Conservation (phyloP, 2,329 filamentous ascomycete genomes). For the Aspergillus amoenus region DNA sequence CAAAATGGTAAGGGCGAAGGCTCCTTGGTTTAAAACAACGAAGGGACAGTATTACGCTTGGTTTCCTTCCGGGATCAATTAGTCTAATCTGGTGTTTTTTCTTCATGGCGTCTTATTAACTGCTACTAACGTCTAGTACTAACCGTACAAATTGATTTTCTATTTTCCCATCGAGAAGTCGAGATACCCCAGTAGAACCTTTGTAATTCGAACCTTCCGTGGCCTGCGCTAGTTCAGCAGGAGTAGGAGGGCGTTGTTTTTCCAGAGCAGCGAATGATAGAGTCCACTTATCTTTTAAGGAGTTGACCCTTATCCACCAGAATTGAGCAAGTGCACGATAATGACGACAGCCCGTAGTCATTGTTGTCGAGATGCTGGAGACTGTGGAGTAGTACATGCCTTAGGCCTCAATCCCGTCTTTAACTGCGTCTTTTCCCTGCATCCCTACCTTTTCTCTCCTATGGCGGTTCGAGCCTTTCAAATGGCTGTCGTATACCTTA, state of each 20-base stretch:
- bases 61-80: neutral
- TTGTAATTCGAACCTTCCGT: neutral
- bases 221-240: neutral
- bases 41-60: neutral
- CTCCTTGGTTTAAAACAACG: neutral
- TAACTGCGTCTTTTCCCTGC: neutral
- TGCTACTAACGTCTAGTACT: conserved; percentile 4
- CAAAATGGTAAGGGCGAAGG: conserved; percentile 1
- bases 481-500: neutral
- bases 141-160: neutral
- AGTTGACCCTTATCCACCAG: neutral
- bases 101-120: neutral
- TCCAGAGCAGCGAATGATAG: neutral
- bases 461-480: neutral
- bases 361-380: no score
- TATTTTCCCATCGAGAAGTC: neutral
- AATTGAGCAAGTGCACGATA: neutral
- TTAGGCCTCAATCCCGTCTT: neutral
- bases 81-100: neutral
- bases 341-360: neutral
- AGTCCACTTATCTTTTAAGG: neutral
- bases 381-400: neutral
- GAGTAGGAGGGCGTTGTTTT: neutral
- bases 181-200: neutral
- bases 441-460: neutral